Evolutionary conservation across 2,329 filamentous ascomycete species (phyloP), one percentile per base, ranked within the genome.

Genomic region (Diaporthe ilicicola): DNA sequence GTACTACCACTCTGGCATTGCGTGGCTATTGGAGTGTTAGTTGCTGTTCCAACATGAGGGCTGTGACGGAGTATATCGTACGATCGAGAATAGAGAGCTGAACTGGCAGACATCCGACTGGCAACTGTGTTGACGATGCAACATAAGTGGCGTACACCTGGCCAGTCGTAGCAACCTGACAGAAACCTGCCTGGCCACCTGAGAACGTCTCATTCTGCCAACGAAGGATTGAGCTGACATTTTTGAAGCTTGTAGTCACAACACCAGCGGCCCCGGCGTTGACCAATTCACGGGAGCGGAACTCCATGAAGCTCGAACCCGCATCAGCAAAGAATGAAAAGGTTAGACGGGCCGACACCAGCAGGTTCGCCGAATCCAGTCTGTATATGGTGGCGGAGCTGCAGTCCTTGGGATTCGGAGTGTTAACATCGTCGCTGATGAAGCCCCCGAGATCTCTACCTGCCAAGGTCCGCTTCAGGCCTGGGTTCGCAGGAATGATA

Each of bases 141-240:
- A 59, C 54, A 19, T 10, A 59, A 19, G 54, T 59, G 15, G 54
- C n/a, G 15, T 59, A 59, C n/a, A 59, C 54, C 34, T 59, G 54
- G 13, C 54, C 34, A 19, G 54, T 59, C 3, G 54, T 34, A 27
- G 54, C 6, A 17, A 59, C 54, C 54, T 59, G 54, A 10, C 54
- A 59, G 22, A 59, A 59, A 7, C 54, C 54, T 42, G 54, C 54
- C 34, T 59, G 34, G 54, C 54, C 34, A 7, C 54, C 54, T 13
- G 22, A 24, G 22, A 59, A 59, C 3, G 54, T 24, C n/a, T n/a
- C 34, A 22, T 59, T 59, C 2, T 12, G n/a, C 34, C 34, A 59
- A 27, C 54, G 34, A 1, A 59, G 54, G 37, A 59, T 4, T 8
- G 54, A 59, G 34, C 42, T 42, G 54, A 39, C 34, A 27, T 42